phyloP scores from a whole-genome alignment of 176 grass and related monocot genomes.

The Chloris gayana region DNA sequence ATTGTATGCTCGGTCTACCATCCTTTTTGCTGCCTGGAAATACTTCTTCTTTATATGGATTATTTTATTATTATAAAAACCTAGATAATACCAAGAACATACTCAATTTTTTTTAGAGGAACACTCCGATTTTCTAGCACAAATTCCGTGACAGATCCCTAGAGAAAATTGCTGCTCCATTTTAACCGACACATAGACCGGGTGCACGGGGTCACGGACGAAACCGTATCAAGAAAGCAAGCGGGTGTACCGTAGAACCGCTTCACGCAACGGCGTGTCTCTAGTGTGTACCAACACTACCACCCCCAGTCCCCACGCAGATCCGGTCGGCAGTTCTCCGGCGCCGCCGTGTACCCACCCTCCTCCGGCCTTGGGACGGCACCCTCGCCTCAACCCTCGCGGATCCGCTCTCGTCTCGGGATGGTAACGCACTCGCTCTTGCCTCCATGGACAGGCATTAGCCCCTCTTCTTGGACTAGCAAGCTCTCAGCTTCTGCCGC shows the following conservation, averaged over 20 bases:
- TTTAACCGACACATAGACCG: not conserved
- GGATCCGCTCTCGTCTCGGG: not conserved
- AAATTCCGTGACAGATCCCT: not conserved
- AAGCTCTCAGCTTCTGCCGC: not conserved
- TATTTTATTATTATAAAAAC: too few relatives aligned
- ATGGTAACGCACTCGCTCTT: conserved; percentile 38
- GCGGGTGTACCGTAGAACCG: not conserved
- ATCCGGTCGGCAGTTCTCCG: conserved; percentile 43
- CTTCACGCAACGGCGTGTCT: conserved; percentile 3
- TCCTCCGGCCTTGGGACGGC: not conserved
- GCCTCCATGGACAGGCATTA: not conserved
- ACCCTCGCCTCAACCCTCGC: not conserved
- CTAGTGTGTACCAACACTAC: not conserved
- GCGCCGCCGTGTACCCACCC: not conserved
- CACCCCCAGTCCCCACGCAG: conserved; percentile 11
- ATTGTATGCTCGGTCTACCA: not conserved
- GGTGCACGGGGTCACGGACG: not conserved
- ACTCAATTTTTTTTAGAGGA: not conserved
- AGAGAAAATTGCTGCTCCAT: not conserved
- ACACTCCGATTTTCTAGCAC: too few relatives aligned
- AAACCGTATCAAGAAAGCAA: not conserved
- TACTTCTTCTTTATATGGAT: too few relatives aligned
- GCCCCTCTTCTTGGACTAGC: not conserved
- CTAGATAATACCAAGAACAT: not conserved
- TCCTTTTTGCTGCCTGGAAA: too few relatives aligned